phyloP scores from a whole-genome alignment of 805 yeast genomes.

The Saccharomycopsis guyanensis region DNA sequence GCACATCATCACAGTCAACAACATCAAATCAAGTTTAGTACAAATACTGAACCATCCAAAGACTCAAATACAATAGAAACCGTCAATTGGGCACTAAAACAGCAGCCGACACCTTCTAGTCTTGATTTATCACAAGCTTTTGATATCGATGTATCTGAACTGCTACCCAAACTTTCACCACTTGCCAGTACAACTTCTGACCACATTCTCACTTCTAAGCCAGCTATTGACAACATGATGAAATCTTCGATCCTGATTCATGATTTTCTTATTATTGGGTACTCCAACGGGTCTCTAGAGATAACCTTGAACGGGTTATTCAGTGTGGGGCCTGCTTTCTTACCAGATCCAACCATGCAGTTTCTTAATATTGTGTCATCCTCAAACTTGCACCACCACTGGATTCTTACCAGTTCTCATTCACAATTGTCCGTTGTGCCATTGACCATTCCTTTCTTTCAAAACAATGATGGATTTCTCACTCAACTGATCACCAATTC shows the following conservation, averaged over 20 bases:
- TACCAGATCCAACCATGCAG: no score
- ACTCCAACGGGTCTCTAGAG: constrained; percentile 22
- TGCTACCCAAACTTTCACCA: constrained; percentile 33
- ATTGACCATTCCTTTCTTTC: not conserved
- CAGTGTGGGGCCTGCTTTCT: not conserved
- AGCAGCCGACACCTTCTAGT: no score
- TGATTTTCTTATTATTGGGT: constrained; percentile 26
- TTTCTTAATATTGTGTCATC: constrained; percentile 4
- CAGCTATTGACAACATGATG: constrained; percentile 27
- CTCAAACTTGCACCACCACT: not conserved
- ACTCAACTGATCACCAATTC: constrained; percentile 20
- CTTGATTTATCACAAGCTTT: no score
- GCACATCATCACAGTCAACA: no score
- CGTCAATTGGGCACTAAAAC: constrained; percentile 6
- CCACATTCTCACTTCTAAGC: constrained; percentile 24
- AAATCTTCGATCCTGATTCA: constrained; percentile 22
- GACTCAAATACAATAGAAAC: constrained; percentile 22
- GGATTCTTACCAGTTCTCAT: not conserved
- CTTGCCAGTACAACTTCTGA: constrained; percentile 22
- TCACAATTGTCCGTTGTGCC: not conserved
- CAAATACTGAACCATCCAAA: constrained; percentile 6
- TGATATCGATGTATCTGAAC: constrained; percentile 27
- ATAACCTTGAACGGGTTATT: constrained; percentile 31
- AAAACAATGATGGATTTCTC: constrained; percentile 1
- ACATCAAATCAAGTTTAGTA: no score